Evolutionary conservation across 179 eudicot genomes (phyloP).

Genomic region (Beta corolliflora): DNA sequence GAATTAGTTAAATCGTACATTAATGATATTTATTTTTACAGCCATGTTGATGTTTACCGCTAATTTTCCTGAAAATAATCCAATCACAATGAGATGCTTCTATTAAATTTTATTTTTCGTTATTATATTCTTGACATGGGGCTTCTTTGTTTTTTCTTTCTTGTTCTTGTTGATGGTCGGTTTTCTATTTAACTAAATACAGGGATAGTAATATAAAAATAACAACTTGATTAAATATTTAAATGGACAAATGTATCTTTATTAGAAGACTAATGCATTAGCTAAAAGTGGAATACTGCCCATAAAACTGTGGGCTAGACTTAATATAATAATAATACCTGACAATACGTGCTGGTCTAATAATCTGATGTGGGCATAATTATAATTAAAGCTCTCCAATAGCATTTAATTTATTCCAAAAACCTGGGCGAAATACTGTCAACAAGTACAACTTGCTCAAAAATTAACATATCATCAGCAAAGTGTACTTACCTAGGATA

Average conservation of each 20-base stretch:
- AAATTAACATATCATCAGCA: slow-evolving; percentile 19
- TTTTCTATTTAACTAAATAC: neutral
- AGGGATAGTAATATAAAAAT: neutral
- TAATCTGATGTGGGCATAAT: slow-evolving; percentile 27
- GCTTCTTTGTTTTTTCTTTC: too few species aligned
- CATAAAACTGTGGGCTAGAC: slow-evolving; percentile 28
- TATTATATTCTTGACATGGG: too few species aligned
- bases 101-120: too few species aligned
- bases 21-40: too few species aligned
- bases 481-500: slow-evolving; percentile 44
- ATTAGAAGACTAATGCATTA: slow-evolving; percentile 5
- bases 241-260: slow-evolving; percentile 1
- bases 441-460: slow-evolving; percentile 38
- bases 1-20: too few species aligned
- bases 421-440: slow-evolving; percentile 27
- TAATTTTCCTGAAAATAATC: too few species aligned
- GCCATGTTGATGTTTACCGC: too few species aligned
- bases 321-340: slow-evolving; percentile 13
- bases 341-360: slow-evolving; percentile 25
- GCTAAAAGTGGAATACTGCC: slow-evolving; percentile 23
- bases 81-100: too few species aligned
- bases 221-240: slow-evolving; percentile 9
- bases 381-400: slow-evolving; percentile 16
- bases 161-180: too few species aligned
- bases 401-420: slow-evolving; percentile 24